Conservation (phyloP, 768 basidiomycete species). For the Tulasnella calospora region DNA sequence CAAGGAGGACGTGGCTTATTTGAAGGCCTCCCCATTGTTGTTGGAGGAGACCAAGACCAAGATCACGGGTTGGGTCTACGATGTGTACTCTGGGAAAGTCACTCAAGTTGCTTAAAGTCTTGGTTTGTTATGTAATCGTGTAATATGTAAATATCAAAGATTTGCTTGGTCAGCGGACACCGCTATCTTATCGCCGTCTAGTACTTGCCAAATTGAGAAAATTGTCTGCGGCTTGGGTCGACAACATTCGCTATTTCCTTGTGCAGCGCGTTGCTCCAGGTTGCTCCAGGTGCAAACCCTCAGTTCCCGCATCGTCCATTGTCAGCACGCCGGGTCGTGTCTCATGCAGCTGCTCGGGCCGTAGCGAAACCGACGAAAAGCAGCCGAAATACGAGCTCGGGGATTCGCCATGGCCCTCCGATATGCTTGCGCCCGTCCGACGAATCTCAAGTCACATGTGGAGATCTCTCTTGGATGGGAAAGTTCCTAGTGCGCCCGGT, state of each 20-base stretch:
- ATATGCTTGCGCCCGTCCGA: neutral
- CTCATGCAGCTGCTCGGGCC: neutral
- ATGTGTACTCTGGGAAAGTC: constrained; percentile 59
- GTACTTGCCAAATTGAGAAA: neutral
- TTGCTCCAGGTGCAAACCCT: neutral
- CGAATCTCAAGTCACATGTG: neutral
- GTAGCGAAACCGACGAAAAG: neutral
- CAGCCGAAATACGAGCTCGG: neutral
- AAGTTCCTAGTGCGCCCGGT: neutral
- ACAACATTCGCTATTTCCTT: no score
- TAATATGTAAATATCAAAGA: neutral
- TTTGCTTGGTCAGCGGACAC: neutral
- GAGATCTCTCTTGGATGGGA: neutral
- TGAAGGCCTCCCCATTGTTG: constrained; percentile 55
- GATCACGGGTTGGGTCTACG: constrained; percentile 64
- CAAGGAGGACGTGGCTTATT: constrained; percentile 52
- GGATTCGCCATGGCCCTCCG: neutral
- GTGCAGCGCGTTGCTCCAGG: neutral
- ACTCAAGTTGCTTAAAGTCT: constrained; percentile 32
- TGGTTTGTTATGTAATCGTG: constrained; percentile 5
- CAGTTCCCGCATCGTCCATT: neutral
- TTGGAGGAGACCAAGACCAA: constrained; percentile 43
- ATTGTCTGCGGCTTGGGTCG: neutral
- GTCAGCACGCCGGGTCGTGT: neutral
- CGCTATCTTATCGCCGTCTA: neutral